phyloP scores from a whole-genome alignment of 1,284 basidiomycete species.

The Puccinia coronata region DNA sequence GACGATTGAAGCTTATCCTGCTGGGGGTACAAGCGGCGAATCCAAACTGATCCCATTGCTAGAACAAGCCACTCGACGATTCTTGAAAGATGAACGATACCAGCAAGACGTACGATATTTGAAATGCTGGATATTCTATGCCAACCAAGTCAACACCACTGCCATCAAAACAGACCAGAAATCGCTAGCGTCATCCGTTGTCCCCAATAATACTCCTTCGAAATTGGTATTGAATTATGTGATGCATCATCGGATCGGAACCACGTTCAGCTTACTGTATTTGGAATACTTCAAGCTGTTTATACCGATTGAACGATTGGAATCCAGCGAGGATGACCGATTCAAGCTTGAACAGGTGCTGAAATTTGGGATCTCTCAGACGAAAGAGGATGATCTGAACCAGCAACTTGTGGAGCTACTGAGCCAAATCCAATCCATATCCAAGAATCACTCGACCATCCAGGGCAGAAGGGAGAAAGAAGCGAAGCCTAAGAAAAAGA shows the following conservation, averaged over 20 bases:
- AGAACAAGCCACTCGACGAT: constrained; percentile 73
- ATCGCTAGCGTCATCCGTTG: not conserved
- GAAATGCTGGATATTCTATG: constrained; percentile 81
- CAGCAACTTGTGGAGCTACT: not conserved
- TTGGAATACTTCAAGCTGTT: constrained; percentile 78
- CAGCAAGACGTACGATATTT: constrained; percentile 84
- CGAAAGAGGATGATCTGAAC: not conserved
- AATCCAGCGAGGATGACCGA: constrained; percentile 63
- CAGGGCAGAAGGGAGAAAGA: not conserved
- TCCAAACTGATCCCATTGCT: constrained; percentile 69
- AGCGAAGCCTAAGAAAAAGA: not conserved
- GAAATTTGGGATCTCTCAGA: constrained; percentile 30
- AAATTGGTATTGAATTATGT: constrained; percentile 74
- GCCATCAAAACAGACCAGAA: not conserved
- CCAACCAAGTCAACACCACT: constrained; percentile 64
- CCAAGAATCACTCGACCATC: not conserved
- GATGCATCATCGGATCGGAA: constrained; percentile 76
- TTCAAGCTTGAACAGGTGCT: constrained; percentile 23
- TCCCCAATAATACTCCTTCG: constrained; percentile 58
- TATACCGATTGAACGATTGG: constrained; percentile 62
- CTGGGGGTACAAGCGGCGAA: constrained; percentile 65
- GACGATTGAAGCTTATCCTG: constrained; percentile 69
- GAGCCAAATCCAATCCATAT: constrained; percentile 9
- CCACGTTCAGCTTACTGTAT: constrained; percentile 74
- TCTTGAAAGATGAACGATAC: constrained; percentile 77